Percentiles rank a stretch among this genome's conserved stretches.
phyloP scores from a whole-genome alignment of 2,329 filamentous ascomycete genomes.

The Clonostachys rhizophaga region DNA sequence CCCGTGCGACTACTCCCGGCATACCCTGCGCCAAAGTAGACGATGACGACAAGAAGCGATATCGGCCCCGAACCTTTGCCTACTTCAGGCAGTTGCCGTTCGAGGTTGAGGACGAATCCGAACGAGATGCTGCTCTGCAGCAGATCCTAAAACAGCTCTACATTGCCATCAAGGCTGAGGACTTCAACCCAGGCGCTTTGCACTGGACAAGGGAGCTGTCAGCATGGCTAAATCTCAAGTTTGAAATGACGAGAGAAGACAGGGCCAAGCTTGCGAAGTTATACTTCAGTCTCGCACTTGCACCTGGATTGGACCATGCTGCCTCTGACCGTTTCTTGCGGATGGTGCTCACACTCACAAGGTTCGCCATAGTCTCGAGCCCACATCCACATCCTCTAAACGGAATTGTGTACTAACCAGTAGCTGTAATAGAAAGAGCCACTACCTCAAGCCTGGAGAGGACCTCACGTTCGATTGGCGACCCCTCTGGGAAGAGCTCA shows the following conservation, averaged over 20 bases:
- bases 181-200: slow-evolving; percentile 88
- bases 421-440: slow-evolving; percentile 65
- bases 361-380: slow-evolving; percentile 47
- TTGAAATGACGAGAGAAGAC: slow-evolving; percentile 84
- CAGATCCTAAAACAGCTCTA: slow-evolving; percentile 94
- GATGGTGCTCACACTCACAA: slow-evolving; percentile 95
- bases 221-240: slow-evolving; percentile 94
- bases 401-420: background rate
- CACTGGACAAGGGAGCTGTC: slow-evolving; percentile 97
- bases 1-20: slow-evolving; percentile 82
- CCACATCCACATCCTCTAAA: background rate
- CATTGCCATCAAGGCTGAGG: slow-evolving; percentile 83
- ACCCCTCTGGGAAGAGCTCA: slow-evolving; percentile 88
- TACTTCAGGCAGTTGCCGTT: slow-evolving; percentile 93
- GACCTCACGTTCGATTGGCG: slow-evolving; percentile 93
- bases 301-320: slow-evolving; percentile 78
- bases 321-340: slow-evolving; percentile 88
- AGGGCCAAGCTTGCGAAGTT: slow-evolving; percentile 81
- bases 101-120: slow-evolving; percentile 71
- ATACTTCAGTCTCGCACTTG: slow-evolving; percentile 90
- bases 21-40: slow-evolving; percentile 45
- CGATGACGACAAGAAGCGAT: slow-evolving; percentile 56
- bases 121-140: slow-evolving; percentile 73
- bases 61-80: slow-evolving; percentile 85
- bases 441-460: slow-evolving; percentile 86